phyloP scores from a whole-genome alignment of 176 grass and related monocot species.

The Stipa capillata region DNA sequence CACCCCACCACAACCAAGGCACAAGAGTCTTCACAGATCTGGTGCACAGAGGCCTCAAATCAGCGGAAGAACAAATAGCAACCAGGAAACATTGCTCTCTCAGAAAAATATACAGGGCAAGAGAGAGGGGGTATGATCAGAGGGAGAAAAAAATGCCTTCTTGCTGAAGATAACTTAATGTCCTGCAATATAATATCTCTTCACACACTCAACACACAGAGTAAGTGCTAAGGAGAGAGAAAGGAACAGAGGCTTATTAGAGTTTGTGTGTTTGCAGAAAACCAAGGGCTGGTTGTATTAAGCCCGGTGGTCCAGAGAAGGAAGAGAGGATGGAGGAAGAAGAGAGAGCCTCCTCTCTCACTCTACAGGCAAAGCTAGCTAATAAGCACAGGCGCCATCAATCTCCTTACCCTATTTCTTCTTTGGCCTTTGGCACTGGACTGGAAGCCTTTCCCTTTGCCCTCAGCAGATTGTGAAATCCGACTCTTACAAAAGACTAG shows the following conservation, averaged over 20 bases:
- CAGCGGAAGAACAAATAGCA: constrained; percentile 14
- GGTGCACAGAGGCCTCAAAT: constrained; percentile 32
- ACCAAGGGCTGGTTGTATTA: constrained; percentile 9
- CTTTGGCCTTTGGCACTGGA: neutral
- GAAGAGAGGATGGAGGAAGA: neutral
- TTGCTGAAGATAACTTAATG: constrained; percentile 3
- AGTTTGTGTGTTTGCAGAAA: constrained; percentile 16
- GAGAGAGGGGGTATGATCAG: neutral
- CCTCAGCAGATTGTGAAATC: constrained; percentile 6
- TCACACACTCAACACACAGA: neutral
- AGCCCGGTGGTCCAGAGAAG: neutral
- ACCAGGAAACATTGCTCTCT: neutral
- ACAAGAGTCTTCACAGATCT: constrained; percentile 37
- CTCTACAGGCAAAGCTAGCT: neutral
- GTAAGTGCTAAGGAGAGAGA: neutral
- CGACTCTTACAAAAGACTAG: neutral
- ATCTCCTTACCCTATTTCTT: neutral
- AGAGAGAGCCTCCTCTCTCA: neutral
- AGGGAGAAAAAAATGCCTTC: constrained; percentile 13
- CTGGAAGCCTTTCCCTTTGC: neutral
- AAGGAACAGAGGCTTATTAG: neutral
- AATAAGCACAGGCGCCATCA: neutral
- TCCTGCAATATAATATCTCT: constrained; percentile 17
- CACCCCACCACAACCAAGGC: constrained; percentile 9
- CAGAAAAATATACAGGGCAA: neutral